Conservation (phyloP, 2,329 filamentous ascomycete genomes). For the Sporothrix pallida region DNA sequence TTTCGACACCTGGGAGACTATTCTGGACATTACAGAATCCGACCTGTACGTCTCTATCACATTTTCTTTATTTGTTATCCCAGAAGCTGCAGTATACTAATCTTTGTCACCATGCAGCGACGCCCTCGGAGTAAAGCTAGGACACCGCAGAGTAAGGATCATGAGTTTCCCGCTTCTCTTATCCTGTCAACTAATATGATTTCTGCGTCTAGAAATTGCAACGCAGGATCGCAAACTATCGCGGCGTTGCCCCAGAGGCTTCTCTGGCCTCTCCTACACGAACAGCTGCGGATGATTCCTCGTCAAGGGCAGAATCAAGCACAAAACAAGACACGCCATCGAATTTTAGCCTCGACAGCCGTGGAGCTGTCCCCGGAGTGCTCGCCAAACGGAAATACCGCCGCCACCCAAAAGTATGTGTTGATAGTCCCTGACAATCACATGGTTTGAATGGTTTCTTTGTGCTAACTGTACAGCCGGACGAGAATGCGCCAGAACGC, state of each 20-base stretch:
- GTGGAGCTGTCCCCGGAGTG: conserved; percentile 51
- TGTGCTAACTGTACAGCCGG: conserved; percentile 56
- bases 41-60: conserved; percentile 66
- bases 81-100: neutral
- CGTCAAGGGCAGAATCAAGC: conserved; percentile 53
- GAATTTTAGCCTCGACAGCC: conserved; percentile 48
- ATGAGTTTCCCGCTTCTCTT: neutral
- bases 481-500: conserved; percentile 79
- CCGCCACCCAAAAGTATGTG: conserved; percentile 72
- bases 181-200: neutral
- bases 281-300: conserved; percentile 60
- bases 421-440: neutral
- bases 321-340: conserved; percentile 30
- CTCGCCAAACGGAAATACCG: conserved; percentile 75
- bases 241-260: conserved; percentile 64
- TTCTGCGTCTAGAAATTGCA: conserved; percentile 70
- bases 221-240: conserved; percentile 75
- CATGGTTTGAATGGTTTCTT: too few relatives aligned
- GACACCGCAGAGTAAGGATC: conserved; percentile 73
- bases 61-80: too few relatives aligned
- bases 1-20: conserved; percentile 84
- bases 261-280: conserved; percentile 58
- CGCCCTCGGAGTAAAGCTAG: conserved; percentile 76
- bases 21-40: conserved; percentile 82
- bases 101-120: conserved; percentile 55